A percentile compares a stretch with the other conserved stretches of the same genome.
phyloP scores from a whole-genome alignment of 1,284 basidiomycete species.

The Moesziomyces sp. region DNA sequence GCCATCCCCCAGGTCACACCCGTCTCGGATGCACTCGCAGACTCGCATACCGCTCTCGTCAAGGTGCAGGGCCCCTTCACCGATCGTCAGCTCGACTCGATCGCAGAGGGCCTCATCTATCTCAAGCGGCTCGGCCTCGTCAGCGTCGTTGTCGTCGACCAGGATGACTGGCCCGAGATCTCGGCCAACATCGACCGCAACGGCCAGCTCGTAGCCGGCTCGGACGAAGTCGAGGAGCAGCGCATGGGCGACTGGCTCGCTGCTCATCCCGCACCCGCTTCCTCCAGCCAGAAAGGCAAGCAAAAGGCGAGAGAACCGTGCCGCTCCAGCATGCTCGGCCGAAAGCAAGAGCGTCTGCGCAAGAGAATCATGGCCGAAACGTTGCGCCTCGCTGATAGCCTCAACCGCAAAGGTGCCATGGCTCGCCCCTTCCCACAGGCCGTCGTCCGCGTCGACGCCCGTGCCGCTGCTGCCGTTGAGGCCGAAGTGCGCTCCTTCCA shows the following conservation, averaged over 20 bases:
- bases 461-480: slow-evolving; percentile 31
- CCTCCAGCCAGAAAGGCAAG: slow-evolving; percentile 23
- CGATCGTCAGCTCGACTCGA: slow-evolving; percentile 92
- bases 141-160: slow-evolving; percentile 92
- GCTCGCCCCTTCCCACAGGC: slow-evolving; percentile 78
- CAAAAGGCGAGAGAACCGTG: slow-evolving; percentile 9
- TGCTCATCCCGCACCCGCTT: slow-evolving; percentile 26
- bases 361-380: slow-evolving; percentile 79
- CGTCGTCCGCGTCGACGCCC: slow-evolving; percentile 53
- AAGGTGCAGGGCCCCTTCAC: slow-evolving; percentile 97
- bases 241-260: slow-evolving; percentile 57
- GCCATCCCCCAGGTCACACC: slow-evolving; percentile 43
- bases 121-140: slow-evolving; percentile 94
- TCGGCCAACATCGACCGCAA: slow-evolving; percentile 41
- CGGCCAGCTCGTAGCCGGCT: slow-evolving; percentile 37
- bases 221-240: slow-evolving; percentile 46
- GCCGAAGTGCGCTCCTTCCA: slow-evolving; percentile 27
- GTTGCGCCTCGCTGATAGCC: slow-evolving; percentile 76
- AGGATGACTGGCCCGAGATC: slow-evolving; percentile 77
- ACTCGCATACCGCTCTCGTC: slow-evolving; percentile 84
- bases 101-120: slow-evolving; percentile 91
- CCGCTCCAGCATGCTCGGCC: slow-evolving; percentile 24
- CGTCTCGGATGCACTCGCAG: slow-evolving; percentile 37
- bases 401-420: slow-evolving; percentile 84
- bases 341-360: slow-evolving; percentile 67